These are phyloP conservation scores for Komagataella kurtzmanii DNA, from an alignment of 805 yeast genomes.

Conservation along the genomic window DNA sequence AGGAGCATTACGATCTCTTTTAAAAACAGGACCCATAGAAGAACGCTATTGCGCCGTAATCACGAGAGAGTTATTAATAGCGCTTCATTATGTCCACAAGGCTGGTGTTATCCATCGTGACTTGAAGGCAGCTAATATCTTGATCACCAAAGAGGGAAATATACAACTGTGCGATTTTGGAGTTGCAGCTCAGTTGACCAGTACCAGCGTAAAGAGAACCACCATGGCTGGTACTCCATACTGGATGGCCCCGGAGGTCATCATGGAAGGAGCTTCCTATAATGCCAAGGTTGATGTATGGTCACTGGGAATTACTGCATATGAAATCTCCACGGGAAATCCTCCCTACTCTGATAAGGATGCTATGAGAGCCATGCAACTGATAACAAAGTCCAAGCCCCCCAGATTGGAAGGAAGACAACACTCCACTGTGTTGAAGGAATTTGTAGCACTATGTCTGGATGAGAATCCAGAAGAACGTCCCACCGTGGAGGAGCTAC, in stretches of 20 bases:
- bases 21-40: constrained; percentile 79
- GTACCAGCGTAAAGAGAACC: constrained; percentile 64
- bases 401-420: constrained; percentile 88
- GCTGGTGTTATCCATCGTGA: constrained; percentile 93
- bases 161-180: constrained; percentile 96
- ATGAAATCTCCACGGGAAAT: constrained; percentile 91
- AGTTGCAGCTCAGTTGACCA: constrained; percentile 86
- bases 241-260: constrained; percentile 99
- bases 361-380: constrained; percentile 87
- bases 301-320: constrained; percentile 92
- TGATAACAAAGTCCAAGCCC: constrained; percentile 87
- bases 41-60: constrained; percentile 78
- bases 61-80: constrained; percentile 67
- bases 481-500: constrained; percentile 73
- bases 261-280: constrained; percentile 78
- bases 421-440: constrained; percentile 65
- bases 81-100: constrained; percentile 69
- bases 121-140: constrained; percentile 33
- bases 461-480: constrained; percentile 91
- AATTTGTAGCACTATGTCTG: constrained; percentile 78
- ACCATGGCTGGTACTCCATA: constrained; percentile 95
- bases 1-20: constrained; percentile 77
- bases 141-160: constrained; percentile 52
- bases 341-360: constrained; percentile 97
- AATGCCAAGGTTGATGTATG: constrained; percentile 92